phyloP scores from a whole-genome alignment of 495 filamentous ascomycete genomes.

The Xylaria flabelliformis region DNA sequence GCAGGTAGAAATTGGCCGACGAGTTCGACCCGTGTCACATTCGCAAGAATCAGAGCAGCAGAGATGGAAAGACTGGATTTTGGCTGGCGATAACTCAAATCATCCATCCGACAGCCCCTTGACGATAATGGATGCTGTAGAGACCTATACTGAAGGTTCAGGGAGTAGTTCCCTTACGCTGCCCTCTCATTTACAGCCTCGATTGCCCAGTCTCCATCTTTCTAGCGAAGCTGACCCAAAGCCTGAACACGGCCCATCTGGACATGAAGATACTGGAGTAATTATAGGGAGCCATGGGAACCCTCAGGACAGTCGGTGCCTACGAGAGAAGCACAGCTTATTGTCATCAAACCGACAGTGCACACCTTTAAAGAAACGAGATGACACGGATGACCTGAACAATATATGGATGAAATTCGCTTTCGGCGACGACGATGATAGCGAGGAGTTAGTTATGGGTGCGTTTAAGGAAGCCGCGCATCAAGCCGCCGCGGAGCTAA shows the following conservation, averaged over 20 bases:
- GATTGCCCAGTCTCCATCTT: constrained; percentile 32
- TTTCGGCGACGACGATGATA: constrained; percentile 39
- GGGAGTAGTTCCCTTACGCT: constrained; percentile 25
- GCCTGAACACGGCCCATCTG: background rate
- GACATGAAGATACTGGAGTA: background rate
- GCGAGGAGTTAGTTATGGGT: constrained; percentile 42
- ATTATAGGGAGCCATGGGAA: background rate
- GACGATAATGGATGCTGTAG: background rate
- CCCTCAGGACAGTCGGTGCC: background rate
- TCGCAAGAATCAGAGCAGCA: constrained; percentile 35
- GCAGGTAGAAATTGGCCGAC: constrained; percentile 36
- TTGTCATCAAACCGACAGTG: background rate
- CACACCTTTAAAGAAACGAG: background rate
- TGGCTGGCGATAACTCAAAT: background rate
- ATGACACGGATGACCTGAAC: constrained; percentile 38
- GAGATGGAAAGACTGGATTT: constrained; percentile 31
- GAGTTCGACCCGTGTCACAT: constrained; percentile 23
- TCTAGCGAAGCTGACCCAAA: constrained; percentile 28
- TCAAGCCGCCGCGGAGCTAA: constrained; percentile 40
- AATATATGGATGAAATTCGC: constrained; percentile 50
- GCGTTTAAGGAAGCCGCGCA: constrained; percentile 47
- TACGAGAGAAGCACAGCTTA: background rate
- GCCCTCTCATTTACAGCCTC: constrained; percentile 35
- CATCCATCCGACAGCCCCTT: constrained; percentile 10
- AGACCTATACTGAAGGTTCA: constrained; percentile 3